Evolutionary conservation across 2,329 filamentous ascomycete species (phyloP).

Genomic region (Ustulina deusta): DNA sequence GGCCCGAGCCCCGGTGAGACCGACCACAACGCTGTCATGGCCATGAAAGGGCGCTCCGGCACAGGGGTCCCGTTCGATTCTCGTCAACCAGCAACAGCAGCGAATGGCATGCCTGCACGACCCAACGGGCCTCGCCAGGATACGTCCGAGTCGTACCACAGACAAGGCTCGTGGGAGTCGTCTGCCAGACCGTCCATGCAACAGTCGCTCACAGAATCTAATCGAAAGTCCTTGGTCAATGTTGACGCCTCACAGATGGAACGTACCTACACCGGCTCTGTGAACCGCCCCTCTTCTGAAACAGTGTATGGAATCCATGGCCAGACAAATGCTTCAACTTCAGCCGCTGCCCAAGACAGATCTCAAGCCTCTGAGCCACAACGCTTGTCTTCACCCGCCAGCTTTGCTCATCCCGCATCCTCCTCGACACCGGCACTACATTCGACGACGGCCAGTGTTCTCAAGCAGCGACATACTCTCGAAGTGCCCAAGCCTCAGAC

Average conservation of each 20-base stretch:
- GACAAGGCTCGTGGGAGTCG: conserved; percentile 53
- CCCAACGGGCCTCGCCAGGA: conserved; percentile 41
- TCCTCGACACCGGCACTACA: conserved; percentile 62
- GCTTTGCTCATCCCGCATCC: conserved; percentile 60
- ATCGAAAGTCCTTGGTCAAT: conserved; percentile 49
- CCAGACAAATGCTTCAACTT: conserved; percentile 41
- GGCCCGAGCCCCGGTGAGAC: conserved; percentile 49
- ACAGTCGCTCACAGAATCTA: conserved; percentile 50
- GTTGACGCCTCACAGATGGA: conserved; percentile 44
- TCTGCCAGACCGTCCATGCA: conserved; percentile 50
- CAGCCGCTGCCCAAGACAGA: conserved; percentile 48
- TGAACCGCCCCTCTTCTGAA: conserved; percentile 36
- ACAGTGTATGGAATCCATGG: conserved; percentile 38
- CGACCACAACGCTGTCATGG: not conserved
- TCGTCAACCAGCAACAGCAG: not conserved
- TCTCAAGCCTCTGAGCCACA: conserved; percentile 57
- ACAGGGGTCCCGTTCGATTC: conserved; percentile 18
- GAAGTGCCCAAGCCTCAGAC: conserved; percentile 81
- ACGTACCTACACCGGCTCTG: conserved; percentile 32
- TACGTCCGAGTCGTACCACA: conserved; percentile 49
- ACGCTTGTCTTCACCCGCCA: conserved; percentile 73
- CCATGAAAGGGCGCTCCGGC: conserved; percentile 28
- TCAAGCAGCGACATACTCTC: conserved; percentile 87
- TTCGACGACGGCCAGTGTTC: conserved; percentile 62
- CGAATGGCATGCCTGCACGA: conserved; percentile 43